Evolutionary conservation across 208 protist species (phyloP).

Genomic region (Naegleria gruberi): DNA sequence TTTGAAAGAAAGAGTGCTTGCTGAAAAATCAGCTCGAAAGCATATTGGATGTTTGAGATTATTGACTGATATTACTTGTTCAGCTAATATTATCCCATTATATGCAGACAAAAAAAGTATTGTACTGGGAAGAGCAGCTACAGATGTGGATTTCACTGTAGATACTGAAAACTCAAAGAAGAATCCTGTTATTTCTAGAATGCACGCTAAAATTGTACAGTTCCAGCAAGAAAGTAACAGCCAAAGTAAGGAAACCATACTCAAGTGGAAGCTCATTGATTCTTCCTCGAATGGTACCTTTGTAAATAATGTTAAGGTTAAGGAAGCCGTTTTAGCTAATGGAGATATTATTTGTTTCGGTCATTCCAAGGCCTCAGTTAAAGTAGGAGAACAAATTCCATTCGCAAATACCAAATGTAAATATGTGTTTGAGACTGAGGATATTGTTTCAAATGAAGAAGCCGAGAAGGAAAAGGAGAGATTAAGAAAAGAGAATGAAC

Average conservation of each 20-base stretch:
- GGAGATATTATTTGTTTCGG: neutral
- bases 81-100: neutral
- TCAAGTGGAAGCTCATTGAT: neutral
- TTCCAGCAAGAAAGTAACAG: neutral
- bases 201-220: neutral
- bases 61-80: neutral
- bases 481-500: neutral
- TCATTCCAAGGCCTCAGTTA: neutral
- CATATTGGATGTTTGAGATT: neutral
- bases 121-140: neutral
- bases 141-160: neutral
- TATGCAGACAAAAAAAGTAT: neutral
- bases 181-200: neutral
- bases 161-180: neutral
- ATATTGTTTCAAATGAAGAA: neutral
- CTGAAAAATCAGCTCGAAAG: no score
- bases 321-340: neutral
- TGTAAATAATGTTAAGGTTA: constrained; percentile 6
- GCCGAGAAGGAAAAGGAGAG: neutral
- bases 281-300: neutral
- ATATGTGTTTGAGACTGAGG: neutral
- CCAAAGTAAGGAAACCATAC: neutral
- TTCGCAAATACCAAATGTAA: neutral
- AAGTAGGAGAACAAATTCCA: neutral
- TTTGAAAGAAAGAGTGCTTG: neutral